A percentile compares a stretch with the other conserved stretches of the same genome.
These are phyloP conservation scores for Millerago galiae DNA, from an alignment of 805 yeast genomes.

Conservation along the genomic window DNA sequence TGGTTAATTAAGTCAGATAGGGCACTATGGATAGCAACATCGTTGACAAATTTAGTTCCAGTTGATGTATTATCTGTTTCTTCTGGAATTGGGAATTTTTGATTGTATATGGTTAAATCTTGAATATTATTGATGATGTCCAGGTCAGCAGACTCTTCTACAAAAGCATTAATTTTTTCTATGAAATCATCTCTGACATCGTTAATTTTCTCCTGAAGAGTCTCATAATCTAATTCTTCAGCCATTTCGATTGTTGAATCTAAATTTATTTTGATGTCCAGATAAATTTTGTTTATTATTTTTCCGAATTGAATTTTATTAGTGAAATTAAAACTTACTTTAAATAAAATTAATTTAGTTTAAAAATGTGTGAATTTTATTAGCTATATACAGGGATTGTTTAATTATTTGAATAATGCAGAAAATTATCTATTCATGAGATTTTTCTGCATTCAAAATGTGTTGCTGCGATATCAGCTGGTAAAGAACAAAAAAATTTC, in stretches of 20 bases:
- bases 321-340: too few relatives aligned
- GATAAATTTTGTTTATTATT: too few relatives aligned
- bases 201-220: background rate
- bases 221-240: background rate
- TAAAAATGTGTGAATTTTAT: too few relatives aligned
- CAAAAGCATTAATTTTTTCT: background rate
- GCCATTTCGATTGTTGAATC: background rate
- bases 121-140: background rate
- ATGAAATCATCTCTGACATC: background rate
- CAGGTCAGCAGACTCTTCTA: background rate
- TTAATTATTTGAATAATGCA: background rate
- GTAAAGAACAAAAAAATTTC: constrained; percentile 45
- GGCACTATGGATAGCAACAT: constrained; percentile 6
- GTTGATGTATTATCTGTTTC: background rate
- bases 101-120: background rate
- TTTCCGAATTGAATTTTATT: too few relatives aligned
- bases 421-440: background rate
- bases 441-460: constrained; percentile 46
- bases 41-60: constrained; percentile 3
- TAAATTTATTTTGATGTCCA: too few relatives aligned
- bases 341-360: too few relatives aligned
- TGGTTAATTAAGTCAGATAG: constrained; percentile 10
- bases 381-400: background rate
- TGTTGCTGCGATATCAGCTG: constrained; percentile 41
- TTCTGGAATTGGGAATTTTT: background rate